phyloP scores from a whole-genome alignment of 768 basidiomycete species.

The Amanita thiersii region DNA sequence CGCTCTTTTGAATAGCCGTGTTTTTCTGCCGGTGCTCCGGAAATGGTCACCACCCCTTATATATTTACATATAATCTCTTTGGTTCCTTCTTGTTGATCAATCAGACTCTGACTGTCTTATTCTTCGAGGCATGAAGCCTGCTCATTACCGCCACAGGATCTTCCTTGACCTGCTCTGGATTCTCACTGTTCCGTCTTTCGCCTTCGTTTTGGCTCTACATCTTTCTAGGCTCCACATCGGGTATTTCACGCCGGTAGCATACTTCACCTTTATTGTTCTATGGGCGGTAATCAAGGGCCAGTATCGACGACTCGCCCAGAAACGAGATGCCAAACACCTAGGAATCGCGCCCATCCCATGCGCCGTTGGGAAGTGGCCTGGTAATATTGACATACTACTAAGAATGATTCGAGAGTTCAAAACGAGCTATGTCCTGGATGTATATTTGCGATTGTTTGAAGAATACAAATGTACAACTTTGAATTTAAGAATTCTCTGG shows the following conservation, averaged over 20 bases:
- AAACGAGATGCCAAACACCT: conserved; percentile 35
- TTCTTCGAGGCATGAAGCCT: conserved; percentile 29
- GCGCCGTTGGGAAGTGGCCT: conserved; percentile 63
- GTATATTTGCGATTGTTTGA: conserved; percentile 60
- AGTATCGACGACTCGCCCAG: conserved; percentile 27
- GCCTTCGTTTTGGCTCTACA: not conserved
- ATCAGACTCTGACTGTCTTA: not conserved
- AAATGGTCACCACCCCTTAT: not conserved
- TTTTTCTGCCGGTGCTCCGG: not conserved
- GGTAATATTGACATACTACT: conserved; percentile 70
- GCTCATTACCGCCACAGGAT: conserved; percentile 42
- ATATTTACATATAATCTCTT: not conserved
- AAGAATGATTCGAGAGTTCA: conserved; percentile 43
- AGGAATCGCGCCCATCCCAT: conserved; percentile 44
- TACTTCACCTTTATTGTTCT: conserved; percentile 33
- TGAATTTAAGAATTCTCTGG: conserved; percentile 66
- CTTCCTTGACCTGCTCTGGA: conserved; percentile 33
- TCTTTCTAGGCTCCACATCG: conserved; percentile 21
- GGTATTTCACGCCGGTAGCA: conserved; percentile 25
- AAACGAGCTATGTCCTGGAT: conserved; percentile 52
- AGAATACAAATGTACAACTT: conserved; percentile 62
- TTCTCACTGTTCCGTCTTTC: conserved; percentile 15
- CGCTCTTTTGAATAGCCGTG: not conserved
- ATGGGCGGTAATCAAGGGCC: conserved; percentile 27
- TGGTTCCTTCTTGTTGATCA: not conserved